Evolutionary conservation across 2,329 filamentous ascomycete genomes (phyloP).

Genomic region (Pseudopyricularia javanii): DNA sequence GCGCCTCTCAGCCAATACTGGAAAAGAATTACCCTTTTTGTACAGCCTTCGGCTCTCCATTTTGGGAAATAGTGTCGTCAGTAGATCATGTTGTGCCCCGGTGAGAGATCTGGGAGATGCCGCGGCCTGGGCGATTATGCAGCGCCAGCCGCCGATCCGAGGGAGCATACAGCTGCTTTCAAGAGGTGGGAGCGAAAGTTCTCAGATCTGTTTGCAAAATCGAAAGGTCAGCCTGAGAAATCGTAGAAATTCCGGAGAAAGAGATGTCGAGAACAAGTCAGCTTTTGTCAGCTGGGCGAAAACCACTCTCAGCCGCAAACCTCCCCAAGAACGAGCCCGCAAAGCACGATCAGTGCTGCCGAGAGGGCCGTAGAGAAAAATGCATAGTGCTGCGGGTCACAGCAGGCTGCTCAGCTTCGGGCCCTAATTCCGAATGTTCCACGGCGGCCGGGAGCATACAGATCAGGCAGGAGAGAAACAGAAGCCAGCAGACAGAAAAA

Average conservation of each 20-base stretch:
- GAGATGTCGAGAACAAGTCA: too few relatives aligned
- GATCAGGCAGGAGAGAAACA: neutral
- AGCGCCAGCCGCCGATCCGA: neutral
- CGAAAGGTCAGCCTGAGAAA: neutral
- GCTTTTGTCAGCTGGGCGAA: too few relatives aligned
- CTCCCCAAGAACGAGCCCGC: neutral
- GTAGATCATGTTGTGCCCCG: neutral
- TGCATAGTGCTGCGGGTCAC: neutral
- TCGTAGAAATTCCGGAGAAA: neutral
- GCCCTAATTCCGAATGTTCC: neutral
- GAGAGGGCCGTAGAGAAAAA: neutral
- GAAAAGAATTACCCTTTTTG: neutral
- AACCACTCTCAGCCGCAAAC: too few relatives aligned
- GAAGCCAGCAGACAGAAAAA: too few relatives aligned
- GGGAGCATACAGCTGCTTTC: neutral
- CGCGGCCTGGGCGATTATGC: neutral
- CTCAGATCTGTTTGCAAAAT: neutral
- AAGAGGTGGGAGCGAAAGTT: neutral
- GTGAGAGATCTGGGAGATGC: neutral
- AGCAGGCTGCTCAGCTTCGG: neutral
- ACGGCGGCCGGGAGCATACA: neutral
- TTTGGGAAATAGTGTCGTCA: neutral
- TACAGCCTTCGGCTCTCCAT: neutral
- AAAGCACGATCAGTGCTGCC: neutral
- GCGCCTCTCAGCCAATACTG: neutral